These are phyloP conservation scores for Pythium phragmiticola DNA, from an alignment of 352 stramenopile species.

Conservation along the genomic window DNA sequence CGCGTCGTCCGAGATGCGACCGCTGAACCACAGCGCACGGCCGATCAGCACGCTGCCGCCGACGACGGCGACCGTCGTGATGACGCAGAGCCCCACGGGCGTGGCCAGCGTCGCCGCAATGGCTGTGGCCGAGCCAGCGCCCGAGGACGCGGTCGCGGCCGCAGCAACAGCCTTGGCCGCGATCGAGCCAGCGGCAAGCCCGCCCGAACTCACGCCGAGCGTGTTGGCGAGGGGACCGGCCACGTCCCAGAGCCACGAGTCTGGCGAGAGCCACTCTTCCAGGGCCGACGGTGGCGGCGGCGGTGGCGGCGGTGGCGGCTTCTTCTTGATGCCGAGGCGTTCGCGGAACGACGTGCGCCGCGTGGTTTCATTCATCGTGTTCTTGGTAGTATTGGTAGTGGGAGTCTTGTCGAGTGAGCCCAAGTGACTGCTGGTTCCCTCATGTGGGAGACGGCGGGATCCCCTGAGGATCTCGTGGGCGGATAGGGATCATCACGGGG, in stretches of 20 bases:
- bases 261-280: not conserved
- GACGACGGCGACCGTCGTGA: conserved; percentile 2
- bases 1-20: conserved; percentile 1
- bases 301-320: not conserved
- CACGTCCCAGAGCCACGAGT: conserved; percentile 8
- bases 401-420: too few species aligned
- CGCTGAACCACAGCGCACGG: not conserved
- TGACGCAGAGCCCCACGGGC: conserved; percentile 4
- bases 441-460: too few species aligned
- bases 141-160: not conserved
- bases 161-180: conserved; percentile 4
- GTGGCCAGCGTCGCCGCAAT: not conserved
- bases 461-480: too few species aligned
- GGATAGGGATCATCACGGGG: too few species aligned
- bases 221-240: not conserved
- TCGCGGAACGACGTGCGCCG: not conserved
- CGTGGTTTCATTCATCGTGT: not conserved
- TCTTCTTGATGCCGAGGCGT: conserved; percentile 6
- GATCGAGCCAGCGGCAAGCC: not conserved
- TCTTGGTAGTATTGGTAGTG: not conserved
- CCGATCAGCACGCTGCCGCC: conserved; percentile 1
- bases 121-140: not conserved
- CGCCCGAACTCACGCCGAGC: conserved; percentile 2
- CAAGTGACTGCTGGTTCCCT: too few species aligned
- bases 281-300: not conserved